phyloP scores from a whole-genome alignment of 2,329 filamentous ascomycete genomes.

The Hawksworthiomyces lignivorus region DNA sequence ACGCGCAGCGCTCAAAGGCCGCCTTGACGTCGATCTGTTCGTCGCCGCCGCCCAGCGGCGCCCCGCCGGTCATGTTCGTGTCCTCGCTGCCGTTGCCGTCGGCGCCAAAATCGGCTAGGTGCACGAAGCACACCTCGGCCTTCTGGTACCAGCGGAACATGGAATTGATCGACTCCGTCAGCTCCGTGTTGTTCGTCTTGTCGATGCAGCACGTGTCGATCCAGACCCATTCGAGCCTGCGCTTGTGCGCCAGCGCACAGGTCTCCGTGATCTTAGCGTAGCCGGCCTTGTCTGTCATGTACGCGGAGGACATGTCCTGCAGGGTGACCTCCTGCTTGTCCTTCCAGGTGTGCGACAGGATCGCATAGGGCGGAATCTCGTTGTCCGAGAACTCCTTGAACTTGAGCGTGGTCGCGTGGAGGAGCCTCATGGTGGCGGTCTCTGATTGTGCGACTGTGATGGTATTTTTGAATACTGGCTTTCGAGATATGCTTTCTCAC shows the following conservation, averaged over 20 bases:
- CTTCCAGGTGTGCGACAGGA: slow-evolving; percentile 16
- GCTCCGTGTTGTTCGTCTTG: slow-evolving; percentile 15
- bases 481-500: too few relatives aligned
- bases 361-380: slow-evolving; percentile 10
- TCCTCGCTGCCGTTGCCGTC: neutral
- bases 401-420: slow-evolving; percentile 12
- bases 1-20: slow-evolving; percentile 1
- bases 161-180: slow-evolving; percentile 15
- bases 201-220: slow-evolving; percentile 17
- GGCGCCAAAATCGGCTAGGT: slow-evolving; percentile 6
- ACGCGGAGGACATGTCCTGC: slow-evolving; percentile 10
- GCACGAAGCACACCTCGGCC: slow-evolving; percentile 10
- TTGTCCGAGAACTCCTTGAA: slow-evolving; percentile 10
- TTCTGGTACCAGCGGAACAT: slow-evolving; percentile 16
- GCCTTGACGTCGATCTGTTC: neutral
- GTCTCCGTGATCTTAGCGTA: slow-evolving; percentile 10
- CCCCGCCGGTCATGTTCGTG: neutral
- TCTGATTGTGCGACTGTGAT: too few relatives aligned
- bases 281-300: slow-evolving; percentile 5
- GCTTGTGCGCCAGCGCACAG: slow-evolving; percentile 4
- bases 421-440: slow-evolving; percentile 15
- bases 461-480: too few relatives aligned
- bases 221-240: slow-evolving; percentile 9
- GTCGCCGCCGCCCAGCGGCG: neutral
- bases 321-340: slow-evolving; percentile 16